Evolutionary conservation across 345 rosid genomes (phyloP), one percentile per base, ranked within the genome.

Genomic region (Moricandia moricandioides): DNA sequence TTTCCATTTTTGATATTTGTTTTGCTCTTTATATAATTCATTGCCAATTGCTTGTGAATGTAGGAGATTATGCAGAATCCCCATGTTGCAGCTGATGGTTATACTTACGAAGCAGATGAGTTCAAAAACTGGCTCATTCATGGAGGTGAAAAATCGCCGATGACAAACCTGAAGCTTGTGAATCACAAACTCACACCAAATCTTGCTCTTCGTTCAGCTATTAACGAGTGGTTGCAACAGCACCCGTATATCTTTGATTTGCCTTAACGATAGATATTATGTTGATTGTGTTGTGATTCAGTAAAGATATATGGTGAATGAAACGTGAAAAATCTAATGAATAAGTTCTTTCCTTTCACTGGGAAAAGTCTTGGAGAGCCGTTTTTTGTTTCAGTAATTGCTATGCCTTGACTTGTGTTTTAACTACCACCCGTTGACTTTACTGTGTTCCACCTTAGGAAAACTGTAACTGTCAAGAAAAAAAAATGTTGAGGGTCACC

Each of bases 41-140:
- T 27, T 62, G 69, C 18, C 62, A 34, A 65, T 39, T 65, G 13
- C 49, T 58, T 24, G 21, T 82, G 65, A 52, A 62, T 83, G 82
- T 86, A 93, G 97, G 97, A 80, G 63, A 76, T 93, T 29, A 92
- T 92, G 97, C 77, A 34, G 63, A 85, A 90, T 72, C 98, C 97
- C 7, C 84, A 80, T 45, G 85, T 90, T 33, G 95, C 98, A 34
- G 97, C 98, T 0, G 98, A 90, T 72, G 98, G 98, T 26, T 77
- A 63, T 73, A 92, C 95, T 5, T 92, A 92, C 12, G 96, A 90
- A 74, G 85, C 81, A 68, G 83, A 84, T 18, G 90, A 87, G 8
- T 63, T 92, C 74, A 79, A 37, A 65, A 85, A 65, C 59, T 92
- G 98, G 98, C 84, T 92, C 37, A 74, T 69, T 29, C 80, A 85